Evolutionary conservation across 2,329 filamentous ascomycete species (phyloP).

Genomic region (Trichoderma lentiforme): DNA sequence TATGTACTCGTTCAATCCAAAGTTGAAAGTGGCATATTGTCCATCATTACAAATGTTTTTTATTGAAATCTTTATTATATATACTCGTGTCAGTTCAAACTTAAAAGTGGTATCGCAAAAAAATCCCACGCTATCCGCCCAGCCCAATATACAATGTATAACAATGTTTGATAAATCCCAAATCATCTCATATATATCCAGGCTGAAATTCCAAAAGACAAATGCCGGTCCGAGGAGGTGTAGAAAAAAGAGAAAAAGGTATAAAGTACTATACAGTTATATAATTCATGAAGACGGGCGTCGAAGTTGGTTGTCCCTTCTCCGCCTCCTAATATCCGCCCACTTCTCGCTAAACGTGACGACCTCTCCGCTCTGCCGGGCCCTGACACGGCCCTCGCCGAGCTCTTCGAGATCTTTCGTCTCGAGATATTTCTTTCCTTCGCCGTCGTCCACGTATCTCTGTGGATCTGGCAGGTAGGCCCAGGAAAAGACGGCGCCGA

Average conservation of each 20-base stretch:
- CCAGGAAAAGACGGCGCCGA: constrained; percentile 51
- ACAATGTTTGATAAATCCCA: neutral
- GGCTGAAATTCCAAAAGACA: neutral
- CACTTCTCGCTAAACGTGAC: constrained; percentile 45
- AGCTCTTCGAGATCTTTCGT: constrained; percentile 50
- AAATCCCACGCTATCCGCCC: neutral
- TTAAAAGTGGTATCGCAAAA: neutral
- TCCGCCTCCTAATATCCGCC: constrained; percentile 36
- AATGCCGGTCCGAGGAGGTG: neutral
- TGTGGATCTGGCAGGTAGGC: constrained; percentile 50
- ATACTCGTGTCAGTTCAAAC: neutral
- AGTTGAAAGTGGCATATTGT: neutral
- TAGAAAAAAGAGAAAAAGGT: neutral
- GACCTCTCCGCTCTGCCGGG: constrained; percentile 42
- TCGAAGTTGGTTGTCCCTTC: constrained; percentile 23
- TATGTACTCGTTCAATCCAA: neutral
- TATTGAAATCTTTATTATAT: neutral
- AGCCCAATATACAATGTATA: neutral
- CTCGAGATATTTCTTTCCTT: constrained; percentile 38
- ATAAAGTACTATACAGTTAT: neutral
- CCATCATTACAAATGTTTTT: neutral
- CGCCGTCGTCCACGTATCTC: constrained; percentile 36
- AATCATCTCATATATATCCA: neutral
- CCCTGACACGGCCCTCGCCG: constrained; percentile 46
- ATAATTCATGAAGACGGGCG: neutral